Percentiles rank a stretch among this genome's conserved stretches.
These are phyloP conservation scores for Ilyonectria mors-panacis DNA, from an alignment of 2,329 filamentous ascomycete species.

Conservation along the genomic window DNA sequence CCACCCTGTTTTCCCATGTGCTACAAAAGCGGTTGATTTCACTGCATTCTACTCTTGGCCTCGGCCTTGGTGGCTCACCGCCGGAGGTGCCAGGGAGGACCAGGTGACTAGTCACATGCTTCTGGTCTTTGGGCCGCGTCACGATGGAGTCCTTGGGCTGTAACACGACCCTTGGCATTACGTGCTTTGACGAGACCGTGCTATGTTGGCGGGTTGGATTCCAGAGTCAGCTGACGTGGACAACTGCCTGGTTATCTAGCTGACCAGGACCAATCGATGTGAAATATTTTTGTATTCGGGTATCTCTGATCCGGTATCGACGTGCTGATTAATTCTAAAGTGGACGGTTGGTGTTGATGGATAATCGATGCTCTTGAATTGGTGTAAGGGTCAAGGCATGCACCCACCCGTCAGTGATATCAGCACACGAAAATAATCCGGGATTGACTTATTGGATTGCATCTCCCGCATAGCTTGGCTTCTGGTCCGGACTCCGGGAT, in stretches of 20 bases:
- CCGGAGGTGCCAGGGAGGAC: background rate
- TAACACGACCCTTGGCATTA: background rate
- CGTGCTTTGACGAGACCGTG: background rate
- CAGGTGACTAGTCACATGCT: conserved; percentile 5
- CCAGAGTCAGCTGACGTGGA: background rate
- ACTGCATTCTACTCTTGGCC: conserved; percentile 13
- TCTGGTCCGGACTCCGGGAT: too few relatives aligned
- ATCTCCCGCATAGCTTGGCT: too few relatives aligned
- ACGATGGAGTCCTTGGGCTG: background rate
- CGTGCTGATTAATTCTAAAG: too few relatives aligned
- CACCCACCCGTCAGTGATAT: too few relatives aligned
- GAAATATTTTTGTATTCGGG: too few relatives aligned
- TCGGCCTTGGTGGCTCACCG: conserved; percentile 8
- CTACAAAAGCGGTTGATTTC: conserved; percentile 4
- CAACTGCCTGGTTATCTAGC: background rate
- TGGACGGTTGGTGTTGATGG: background rate
- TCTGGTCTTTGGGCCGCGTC: background rate
- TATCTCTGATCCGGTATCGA: too few relatives aligned
- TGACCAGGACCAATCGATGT: background rate
- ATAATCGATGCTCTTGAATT: background rate
- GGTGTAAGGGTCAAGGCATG: too few relatives aligned
- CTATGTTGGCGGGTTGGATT: background rate
- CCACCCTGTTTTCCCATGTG: conserved; percentile 19
- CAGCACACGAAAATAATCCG: background rate
- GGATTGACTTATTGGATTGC: background rate